phyloP scores from a whole-genome alignment of 2,329 filamentous ascomycete species.

The Colletotrichum sidae region DNA sequence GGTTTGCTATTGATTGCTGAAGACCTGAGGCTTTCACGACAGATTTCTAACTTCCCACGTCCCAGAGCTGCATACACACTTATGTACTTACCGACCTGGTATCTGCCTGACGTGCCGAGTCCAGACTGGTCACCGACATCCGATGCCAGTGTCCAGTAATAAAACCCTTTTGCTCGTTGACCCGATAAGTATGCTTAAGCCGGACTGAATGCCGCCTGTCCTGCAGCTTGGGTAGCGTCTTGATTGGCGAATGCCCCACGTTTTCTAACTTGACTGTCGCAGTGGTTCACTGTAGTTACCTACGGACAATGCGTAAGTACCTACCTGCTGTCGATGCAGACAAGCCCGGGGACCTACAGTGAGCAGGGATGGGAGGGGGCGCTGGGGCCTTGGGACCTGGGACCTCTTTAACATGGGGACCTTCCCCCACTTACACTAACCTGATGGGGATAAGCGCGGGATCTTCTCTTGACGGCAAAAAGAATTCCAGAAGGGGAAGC shows the following conservation, averaged over 20 bases:
- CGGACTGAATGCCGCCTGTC: not conserved
- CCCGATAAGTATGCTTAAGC: too few species aligned
- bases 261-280: conserved; percentile 28
- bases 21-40: too few species aligned
- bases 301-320: not conserved
- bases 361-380: conserved; percentile 23
- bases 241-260: conserved; percentile 36
- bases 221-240: not conserved
- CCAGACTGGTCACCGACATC: too few species aligned
- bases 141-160: too few species aligned
- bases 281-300: conserved; percentile 26
- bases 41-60: too few species aligned
- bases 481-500: conserved; percentile 36
- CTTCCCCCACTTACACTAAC: conserved; percentile 28
- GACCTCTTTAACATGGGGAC: conserved; percentile 24
- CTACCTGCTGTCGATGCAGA: too few species aligned
- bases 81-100: too few species aligned
- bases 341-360: too few species aligned
- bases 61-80: too few species aligned
- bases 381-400: conserved; percentile 22
- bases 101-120: too few species aligned
- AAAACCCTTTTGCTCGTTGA: too few species aligned
- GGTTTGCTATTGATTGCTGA: too few species aligned
- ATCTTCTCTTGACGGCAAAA: conserved; percentile 33
- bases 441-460: conserved; percentile 19